These are phyloP conservation scores for Pichia pseudocactophila DNA, from an alignment of 805 yeast species.

Conservation along the genomic window DNA sequence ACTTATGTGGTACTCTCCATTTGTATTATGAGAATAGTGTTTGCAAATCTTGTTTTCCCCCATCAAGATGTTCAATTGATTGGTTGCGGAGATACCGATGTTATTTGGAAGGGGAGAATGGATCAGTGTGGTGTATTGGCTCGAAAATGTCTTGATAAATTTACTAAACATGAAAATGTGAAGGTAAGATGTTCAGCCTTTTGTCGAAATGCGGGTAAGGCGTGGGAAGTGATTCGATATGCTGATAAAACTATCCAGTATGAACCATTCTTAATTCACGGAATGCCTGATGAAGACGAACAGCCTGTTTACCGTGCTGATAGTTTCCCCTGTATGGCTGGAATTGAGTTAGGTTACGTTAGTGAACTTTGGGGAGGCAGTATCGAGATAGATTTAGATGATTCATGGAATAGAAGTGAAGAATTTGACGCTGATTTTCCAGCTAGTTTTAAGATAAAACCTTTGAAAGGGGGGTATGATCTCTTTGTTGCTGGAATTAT, in stretches of 20 bases:
- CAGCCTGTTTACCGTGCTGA: conserved; percentile 78
- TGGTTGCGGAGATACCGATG: conserved; percentile 37
- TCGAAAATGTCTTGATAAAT: conserved; percentile 36
- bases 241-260: conserved; percentile 65
- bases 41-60: not conserved
- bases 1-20: too few species aligned
- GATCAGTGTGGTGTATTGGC: conserved; percentile 70
- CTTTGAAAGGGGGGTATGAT: conserved; percentile 28
- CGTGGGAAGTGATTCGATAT: conserved; percentile 65
- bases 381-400: conserved; percentile 51
- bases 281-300: conserved; percentile 44
- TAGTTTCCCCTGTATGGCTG: conserved; percentile 85
- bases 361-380: conserved; percentile 56
- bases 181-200: conserved; percentile 78
- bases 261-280: conserved; percentile 68
- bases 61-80: conserved; percentile 22
- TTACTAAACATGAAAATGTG: conserved; percentile 31
- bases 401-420: conserved; percentile 18
- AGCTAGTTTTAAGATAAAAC: conserved; percentile 58
- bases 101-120: conserved; percentile 70
- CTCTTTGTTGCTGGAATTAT: not conserved
- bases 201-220: conserved; percentile 51
- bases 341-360: conserved; percentile 73
- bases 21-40: not conserved
- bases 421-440: conserved; percentile 67